Evolutionary conservation across 2,329 filamentous ascomycete species (phyloP), one percentile per base, ranked within the genome.

Genomic region (Sclerotinia spermophila): DNA sequence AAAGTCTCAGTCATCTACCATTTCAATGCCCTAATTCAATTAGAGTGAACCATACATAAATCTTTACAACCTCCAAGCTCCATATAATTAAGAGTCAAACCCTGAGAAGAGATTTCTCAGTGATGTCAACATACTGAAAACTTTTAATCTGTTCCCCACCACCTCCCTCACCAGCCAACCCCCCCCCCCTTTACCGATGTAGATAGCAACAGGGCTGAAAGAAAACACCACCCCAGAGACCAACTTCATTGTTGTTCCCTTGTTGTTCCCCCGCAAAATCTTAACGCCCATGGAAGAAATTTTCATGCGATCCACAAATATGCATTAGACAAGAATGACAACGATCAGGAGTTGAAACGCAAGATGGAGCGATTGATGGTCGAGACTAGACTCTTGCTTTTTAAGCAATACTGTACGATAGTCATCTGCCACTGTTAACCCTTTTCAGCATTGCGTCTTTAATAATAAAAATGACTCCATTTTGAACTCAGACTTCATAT

Each of bases 251-350:
- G 27, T 44, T 45, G n/a, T 33, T 15, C 61, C 62, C 61, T 51
- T 65, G 61, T 65, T 17, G n/a, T 30, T 53, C 35, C 62, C 61
- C 62, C 62, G 62, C 62, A 65, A 65, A 65, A 65, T 53, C n/a
- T 40, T 17, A 53, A 65, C 1, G 44, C 44, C 44, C 61, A 65
- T 65, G 44, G n/a, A 51, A 65, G 61, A 65, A 65, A 65, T 51
- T 65, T 65, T 65, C 61, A 65, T 51, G 38, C 24, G 61, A 51
- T 65, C 61, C 61, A 65, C 61, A 65, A 19, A 51, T 51, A n/a
- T 64, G 44, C 60, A 51, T 65, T 35, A 38, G 33, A 51, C 62
- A 65, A 53, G 33, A 53, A 13, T 61, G 45, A 65, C 45, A 53
- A 51, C 62, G 45, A 65, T 53, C 45, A 65, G 61, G 59, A 62